A percentile compares a stretch with the other conserved stretches of the same genome.
Conservation (phyloP, 768 basidiomycete species). For the Macrolepiota albuminosa region DNA sequence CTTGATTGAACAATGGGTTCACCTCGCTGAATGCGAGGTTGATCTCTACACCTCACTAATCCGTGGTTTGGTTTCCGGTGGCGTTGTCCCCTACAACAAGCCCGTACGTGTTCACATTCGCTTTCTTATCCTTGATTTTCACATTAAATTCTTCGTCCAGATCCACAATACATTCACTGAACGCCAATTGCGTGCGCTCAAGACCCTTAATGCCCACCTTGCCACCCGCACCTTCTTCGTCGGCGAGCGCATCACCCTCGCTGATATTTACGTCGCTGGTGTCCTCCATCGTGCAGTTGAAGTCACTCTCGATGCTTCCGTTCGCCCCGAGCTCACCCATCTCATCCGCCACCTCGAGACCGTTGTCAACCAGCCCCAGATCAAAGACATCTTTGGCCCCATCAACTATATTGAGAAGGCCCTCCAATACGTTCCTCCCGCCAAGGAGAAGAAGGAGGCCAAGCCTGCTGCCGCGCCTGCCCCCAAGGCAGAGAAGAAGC, state of each 20-base stretch:
- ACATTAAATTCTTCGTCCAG: conserved; percentile 27
- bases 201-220: conserved; percentile 72
- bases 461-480: conserved; percentile 46
- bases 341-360: conserved; percentile 85
- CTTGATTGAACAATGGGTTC: conserved; percentile 80
- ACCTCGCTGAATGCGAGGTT: conserved; percentile 69
- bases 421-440: conserved; percentile 63
- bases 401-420: conserved; percentile 64
- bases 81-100: conserved; percentile 72
- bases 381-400: conserved; percentile 64
- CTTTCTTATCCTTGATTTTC: not conserved
- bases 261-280: conserved; percentile 72
- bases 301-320: conserved; percentile 59
- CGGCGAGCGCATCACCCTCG: conserved; percentile 90
- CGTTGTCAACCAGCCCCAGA: conserved; percentile 74
- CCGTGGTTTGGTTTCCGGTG: conserved; percentile 38
- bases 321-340: conserved; percentile 68
- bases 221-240: conserved; percentile 83
- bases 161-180: conserved; percentile 53
- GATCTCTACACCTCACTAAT: conserved; percentile 31
- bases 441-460: conserved; percentile 73
- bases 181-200: conserved; percentile 51
- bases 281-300: conserved; percentile 49
- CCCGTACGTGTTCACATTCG: conserved; percentile 43
- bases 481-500: conserved; percentile 61